phyloP scores from a whole-genome alignment of 2,329 filamentous ascomycete genomes.

The Colletotrichum incanum region DNA sequence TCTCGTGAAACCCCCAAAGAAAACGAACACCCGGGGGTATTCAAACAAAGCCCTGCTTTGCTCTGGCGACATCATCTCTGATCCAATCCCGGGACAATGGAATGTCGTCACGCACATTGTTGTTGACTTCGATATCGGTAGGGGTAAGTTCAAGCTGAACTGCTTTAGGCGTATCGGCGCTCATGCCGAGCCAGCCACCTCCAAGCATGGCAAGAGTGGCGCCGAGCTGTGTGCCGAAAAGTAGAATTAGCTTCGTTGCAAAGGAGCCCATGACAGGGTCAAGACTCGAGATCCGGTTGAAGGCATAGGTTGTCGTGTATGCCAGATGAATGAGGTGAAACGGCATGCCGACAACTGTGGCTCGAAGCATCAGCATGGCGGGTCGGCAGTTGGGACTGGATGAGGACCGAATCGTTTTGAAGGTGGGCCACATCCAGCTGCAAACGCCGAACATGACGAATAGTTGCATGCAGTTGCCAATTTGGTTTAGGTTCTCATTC shows the following conservation, averaged over 20 bases:
- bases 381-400: constrained; percentile 40
- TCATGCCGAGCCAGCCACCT: constrained; percentile 42
- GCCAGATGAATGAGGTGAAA: constrained; percentile 46
- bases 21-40: constrained; percentile 1
- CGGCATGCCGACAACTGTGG: constrained; percentile 43
- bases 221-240: constrained; percentile 45
- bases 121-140: constrained; percentile 22
- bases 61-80: constrained; percentile 21
- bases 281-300: constrained; percentile 40
- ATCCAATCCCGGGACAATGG: constrained; percentile 20
- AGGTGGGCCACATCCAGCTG: constrained; percentile 46
- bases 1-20: neutral
- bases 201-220: constrained; percentile 30
- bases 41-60: constrained; percentile 30
- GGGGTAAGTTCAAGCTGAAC: constrained; percentile 17
- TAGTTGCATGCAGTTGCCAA: constrained; percentile 46
- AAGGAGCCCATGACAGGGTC: constrained; percentile 47
- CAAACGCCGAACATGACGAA: constrained; percentile 45
- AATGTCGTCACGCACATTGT: constrained; percentile 31
- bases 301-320: constrained; percentile 47
- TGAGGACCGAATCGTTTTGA: constrained; percentile 27
- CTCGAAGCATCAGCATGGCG: constrained; percentile 43
- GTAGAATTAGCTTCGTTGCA: constrained; percentile 44
- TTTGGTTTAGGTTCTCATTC: constrained; percentile 41
- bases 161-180: constrained; percentile 18